Base-by-base conservation (phyloP, 441 rosid genomes). In the Populus hybrid region DNA sequence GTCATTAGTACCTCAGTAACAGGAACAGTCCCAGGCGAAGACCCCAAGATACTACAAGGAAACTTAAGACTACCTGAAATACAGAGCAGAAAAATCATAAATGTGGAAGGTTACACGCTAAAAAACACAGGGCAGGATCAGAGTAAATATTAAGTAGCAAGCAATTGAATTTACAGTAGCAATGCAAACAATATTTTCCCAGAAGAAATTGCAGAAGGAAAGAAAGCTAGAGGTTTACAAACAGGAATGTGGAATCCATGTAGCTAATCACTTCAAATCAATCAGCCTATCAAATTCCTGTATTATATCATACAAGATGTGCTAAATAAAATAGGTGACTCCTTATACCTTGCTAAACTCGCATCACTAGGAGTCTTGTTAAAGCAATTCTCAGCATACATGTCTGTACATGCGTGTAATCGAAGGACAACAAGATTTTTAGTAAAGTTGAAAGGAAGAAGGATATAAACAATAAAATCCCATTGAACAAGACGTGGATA, bases 1-100 rank as follows among this genome's bases (percentile, higher is more conserved):
- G 32, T 23, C 63, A 71, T 69, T 36, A 75, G 69, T 84, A 95
- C 99, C 98, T 91, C 93, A 93, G 85, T 12, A 93, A 79, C n/a
- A 95, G 91, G 82, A 91, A 95, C 57, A 90, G n/a, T 77, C 76
- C 93, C 69, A 95, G 86, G 74, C 98, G 97, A 86, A 95, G 88
- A 69, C 99, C 95, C 99, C 99, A 93, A 75, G 87, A 2, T 34
- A 90, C 85, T 5, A 90, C 95, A 66, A 95, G 91, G 68, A 76
- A 59, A 74, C 94, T 95, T 82, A 91, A 83, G 79, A 93, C 86
- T 3, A 92, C 83, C 99, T 95, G 94, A 35, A 78, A 75, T 63
- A 64, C 30, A 40, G 70, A 76, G 67, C 40, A 61, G 38, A 73
- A 68, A 65, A 76, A 68, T 71, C 61, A 79, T 61, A 68, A 67